Conservation (phyloP, 2,329 filamentous ascomycete genomes). For the Phialophora chinensis region DNA sequence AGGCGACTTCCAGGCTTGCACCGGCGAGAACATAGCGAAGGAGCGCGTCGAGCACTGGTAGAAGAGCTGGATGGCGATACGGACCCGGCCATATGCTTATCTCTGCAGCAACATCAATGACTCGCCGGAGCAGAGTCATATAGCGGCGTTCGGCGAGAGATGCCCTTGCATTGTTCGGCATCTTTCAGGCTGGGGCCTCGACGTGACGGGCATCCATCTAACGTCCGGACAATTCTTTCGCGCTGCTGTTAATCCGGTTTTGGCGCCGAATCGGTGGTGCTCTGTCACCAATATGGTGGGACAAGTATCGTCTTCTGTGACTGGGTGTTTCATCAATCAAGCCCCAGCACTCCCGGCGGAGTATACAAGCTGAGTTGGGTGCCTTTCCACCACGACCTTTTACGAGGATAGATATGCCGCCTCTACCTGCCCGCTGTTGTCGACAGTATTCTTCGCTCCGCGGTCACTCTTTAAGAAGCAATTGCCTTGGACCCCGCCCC, state of each 20-base stretch:
- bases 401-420: slow-evolving; percentile 4
- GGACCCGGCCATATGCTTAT: neutral
- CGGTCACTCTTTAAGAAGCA: slow-evolving; percentile 11
- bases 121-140: neutral
- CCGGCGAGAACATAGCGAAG: neutral
- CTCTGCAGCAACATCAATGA: neutral
- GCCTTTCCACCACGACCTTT: neutral
- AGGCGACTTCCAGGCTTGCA: neutral
- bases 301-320: neutral
- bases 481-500: slow-evolving; percentile 11
- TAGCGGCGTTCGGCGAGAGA: neutral
- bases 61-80: neutral
- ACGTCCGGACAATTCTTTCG: neutral
- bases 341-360: neutral
- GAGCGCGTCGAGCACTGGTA: neutral
- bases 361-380: neutral
- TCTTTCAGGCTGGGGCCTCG: no score
- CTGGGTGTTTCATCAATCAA: neutral
- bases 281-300: neutral
- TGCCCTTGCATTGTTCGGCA: neutral
- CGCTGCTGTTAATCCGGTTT: neutral
- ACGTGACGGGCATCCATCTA: neutral
- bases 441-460: slow-evolving; percentile 3
- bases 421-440: slow-evolving; percentile 15
- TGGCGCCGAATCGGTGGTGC: neutral